phyloP scores from a whole-genome alignment of 1,284 basidiomycete genomes.

The Trametes sp. region DNA sequence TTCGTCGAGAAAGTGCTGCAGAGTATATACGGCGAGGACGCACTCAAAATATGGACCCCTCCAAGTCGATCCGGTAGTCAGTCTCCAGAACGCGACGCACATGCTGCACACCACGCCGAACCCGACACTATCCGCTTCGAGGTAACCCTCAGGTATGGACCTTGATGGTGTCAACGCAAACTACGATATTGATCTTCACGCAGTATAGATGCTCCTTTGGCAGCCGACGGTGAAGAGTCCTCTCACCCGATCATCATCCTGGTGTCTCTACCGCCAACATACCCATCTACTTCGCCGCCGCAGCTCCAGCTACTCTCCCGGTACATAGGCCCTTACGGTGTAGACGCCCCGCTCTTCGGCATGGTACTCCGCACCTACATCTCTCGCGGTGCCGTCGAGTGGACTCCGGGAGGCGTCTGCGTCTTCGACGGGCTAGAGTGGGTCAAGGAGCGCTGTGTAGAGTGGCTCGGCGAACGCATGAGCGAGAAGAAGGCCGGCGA shows the following conservation, averaged over 20 bases:
- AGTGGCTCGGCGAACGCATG: constrained; percentile 77
- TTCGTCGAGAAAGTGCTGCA: constrained; percentile 62
- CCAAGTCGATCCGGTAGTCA: constrained; percentile 11
- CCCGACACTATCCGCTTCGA: constrained; percentile 70
- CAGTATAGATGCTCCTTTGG: constrained; percentile 24
- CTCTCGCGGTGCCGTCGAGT: constrained; percentile 77
- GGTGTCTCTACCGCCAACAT: constrained; percentile 76
- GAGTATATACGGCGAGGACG: constrained; percentile 82
- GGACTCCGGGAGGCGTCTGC: constrained; percentile 76
- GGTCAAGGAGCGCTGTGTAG: constrained; percentile 69
- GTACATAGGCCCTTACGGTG: constrained; percentile 84
- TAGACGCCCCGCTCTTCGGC: constrained; percentile 78
- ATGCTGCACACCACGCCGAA: constrained; percentile 12
- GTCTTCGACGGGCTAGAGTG: constrained; percentile 90
- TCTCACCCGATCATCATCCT: constrained; percentile 59
- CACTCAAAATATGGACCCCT: constrained; percentile 63
- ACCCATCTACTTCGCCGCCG: constrained; percentile 77
- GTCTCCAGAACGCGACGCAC: constrained; percentile 32
- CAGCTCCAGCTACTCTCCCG: constrained; percentile 87
- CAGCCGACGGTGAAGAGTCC: constrained; percentile 5
- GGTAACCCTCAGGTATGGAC: constrained; percentile 56
- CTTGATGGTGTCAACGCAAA: background rate
- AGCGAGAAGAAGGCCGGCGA: constrained; percentile 64
- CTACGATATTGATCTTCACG: constrained; percentile 2
- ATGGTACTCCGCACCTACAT: constrained; percentile 85